phyloP scores from a whole-genome alignment of 2,329 filamentous ascomycete genomes.

The Penicillium sp. region DNA sequence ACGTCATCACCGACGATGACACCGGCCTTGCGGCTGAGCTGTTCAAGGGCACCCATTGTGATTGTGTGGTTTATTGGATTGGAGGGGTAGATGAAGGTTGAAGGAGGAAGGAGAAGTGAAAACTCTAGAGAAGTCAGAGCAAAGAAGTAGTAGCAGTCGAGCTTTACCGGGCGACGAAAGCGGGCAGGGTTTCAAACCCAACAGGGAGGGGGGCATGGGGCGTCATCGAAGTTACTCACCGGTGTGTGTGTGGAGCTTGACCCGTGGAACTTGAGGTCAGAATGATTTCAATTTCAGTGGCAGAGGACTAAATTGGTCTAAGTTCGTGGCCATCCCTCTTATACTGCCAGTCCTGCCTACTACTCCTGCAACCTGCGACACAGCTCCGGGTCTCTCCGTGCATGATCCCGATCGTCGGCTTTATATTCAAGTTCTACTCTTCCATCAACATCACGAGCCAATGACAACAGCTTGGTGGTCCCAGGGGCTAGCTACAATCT shows the following conservation, averaged over 20 bases:
- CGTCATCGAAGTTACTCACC: constrained; percentile 41
- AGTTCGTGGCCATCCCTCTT: no score
- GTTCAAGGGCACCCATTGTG: constrained; percentile 54
- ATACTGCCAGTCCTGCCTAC: no score
- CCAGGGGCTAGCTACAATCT: no score
- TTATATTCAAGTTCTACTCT: no score
- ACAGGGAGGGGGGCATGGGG: constrained; percentile 15
- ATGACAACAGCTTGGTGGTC: no score
- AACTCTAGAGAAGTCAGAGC: constrained; percentile 4
- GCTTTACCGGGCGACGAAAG: constrained; percentile 31
- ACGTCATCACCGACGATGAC: constrained; percentile 72
- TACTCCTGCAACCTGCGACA: background rate
- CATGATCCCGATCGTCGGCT: background rate
- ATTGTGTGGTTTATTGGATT: constrained; percentile 6
- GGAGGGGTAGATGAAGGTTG: constrained; percentile 12
- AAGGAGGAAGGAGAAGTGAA: background rate
- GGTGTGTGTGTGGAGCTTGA: constrained; percentile 35
- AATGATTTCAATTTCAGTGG: constrained; percentile 34
- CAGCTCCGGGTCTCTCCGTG: constrained; percentile 3
- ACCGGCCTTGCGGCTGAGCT: constrained; percentile 66
- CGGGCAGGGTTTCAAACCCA: no score
- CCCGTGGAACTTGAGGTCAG: constrained; percentile 37
- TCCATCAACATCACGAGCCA: no score
- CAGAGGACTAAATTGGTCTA: no score
- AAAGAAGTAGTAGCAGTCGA: constrained; percentile 15